A percentile compares a stretch with the other conserved stretches of the same genome.
phyloP scores from a whole-genome alignment of 2,329 filamentous ascomycete genomes.

The Hypocreales sp. region DNA sequence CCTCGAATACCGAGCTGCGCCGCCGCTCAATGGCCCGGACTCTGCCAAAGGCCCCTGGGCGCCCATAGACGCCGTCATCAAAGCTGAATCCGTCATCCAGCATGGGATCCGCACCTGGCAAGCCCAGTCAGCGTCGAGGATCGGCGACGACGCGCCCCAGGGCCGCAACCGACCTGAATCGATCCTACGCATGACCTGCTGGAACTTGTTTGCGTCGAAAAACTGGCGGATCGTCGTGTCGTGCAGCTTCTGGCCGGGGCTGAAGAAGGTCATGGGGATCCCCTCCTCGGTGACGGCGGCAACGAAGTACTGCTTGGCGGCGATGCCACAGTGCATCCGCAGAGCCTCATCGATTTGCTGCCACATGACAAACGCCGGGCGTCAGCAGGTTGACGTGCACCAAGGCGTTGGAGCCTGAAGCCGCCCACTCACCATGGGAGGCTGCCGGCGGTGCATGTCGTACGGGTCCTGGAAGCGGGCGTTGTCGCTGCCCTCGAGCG shows the following conservation, averaged over 20 bases:
- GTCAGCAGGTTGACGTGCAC: too few relatives aligned
- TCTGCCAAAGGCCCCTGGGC: conserved; percentile 10
- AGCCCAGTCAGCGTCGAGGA: background rate
- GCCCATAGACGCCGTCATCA: conserved; percentile 10
- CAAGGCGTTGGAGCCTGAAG: too few relatives aligned
- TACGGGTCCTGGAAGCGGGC: conserved; percentile 18
- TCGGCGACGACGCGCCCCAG: background rate
- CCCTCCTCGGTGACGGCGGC: conserved; percentile 33
- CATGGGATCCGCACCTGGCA: conserved; percentile 16
- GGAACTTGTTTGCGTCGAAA: conserved; percentile 28
- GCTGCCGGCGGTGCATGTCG: conserved; percentile 19
- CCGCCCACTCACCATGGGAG: conserved; percentile 22
- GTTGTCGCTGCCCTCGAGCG: conserved; percentile 13
- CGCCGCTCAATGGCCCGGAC: conserved; percentile 13
- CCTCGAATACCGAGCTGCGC: conserved; percentile 15
- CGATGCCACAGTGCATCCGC: conserved; percentile 34
- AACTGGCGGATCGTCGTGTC: conserved; percentile 26
- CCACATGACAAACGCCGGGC: background rate
- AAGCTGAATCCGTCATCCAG: conserved; percentile 16
- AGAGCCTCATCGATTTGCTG: conserved; percentile 36
- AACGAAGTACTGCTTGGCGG: conserved; percentile 35
- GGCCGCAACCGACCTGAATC: conserved; percentile 19
- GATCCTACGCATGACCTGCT: conserved; percentile 20
- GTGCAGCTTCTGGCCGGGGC: conserved; percentile 21
- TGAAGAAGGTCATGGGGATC: conserved; percentile 27